Conservation (phyloP, 2,329 filamentous ascomycete genomes). For the Eutypella sp. region DNA sequence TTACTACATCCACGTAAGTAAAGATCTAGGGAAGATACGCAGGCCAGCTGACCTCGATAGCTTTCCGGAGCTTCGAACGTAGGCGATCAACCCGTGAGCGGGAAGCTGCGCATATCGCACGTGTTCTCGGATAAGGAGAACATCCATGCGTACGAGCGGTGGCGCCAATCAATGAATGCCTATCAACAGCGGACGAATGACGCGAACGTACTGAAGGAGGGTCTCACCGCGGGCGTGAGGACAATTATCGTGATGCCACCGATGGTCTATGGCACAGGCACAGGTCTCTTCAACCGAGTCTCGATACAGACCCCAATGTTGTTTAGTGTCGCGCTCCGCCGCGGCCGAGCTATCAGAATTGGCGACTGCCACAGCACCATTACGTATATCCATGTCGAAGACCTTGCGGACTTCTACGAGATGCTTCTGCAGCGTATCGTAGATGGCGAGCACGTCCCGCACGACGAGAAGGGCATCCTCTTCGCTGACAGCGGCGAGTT, state of each 20-base stretch:
- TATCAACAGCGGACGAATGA: slow-evolving; percentile 42
- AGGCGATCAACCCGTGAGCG: slow-evolving; percentile 34
- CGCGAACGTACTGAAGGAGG: slow-evolving; percentile 35
- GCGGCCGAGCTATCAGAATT: slow-evolving; percentile 27
- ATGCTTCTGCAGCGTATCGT: slow-evolving; percentile 30
- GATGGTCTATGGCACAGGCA: slow-evolving; percentile 41
- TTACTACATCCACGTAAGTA: slow-evolving; percentile 22
- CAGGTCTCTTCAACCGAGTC: slow-evolving; percentile 34
- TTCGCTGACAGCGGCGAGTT: slow-evolving; percentile 37
- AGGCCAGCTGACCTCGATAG: slow-evolving; percentile 28
- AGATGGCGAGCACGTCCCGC: slow-evolving; percentile 25
- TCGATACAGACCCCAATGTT: slow-evolving; percentile 33
- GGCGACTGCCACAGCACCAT: slow-evolving; percentile 35
- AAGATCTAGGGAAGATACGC: slow-evolving; percentile 25
- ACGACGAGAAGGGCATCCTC: slow-evolving; percentile 34
- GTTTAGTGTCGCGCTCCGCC: slow-evolving; percentile 8
- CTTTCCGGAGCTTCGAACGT: slow-evolving; percentile 40
- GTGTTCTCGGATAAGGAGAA: slow-evolving; percentile 27
- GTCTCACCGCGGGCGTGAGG: slow-evolving; percentile 34
- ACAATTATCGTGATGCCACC: slow-evolving; percentile 42
- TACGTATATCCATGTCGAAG: slow-evolving; percentile 41
- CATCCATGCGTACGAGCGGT: slow-evolving; percentile 36
- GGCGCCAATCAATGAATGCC: slow-evolving; percentile 28
- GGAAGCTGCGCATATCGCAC: slow-evolving; percentile 33
- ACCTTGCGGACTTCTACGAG: slow-evolving; percentile 37